Evolutionary conservation across 805 yeast species (phyloP).

Genomic region (Metschnikowia picachoensis): DNA sequence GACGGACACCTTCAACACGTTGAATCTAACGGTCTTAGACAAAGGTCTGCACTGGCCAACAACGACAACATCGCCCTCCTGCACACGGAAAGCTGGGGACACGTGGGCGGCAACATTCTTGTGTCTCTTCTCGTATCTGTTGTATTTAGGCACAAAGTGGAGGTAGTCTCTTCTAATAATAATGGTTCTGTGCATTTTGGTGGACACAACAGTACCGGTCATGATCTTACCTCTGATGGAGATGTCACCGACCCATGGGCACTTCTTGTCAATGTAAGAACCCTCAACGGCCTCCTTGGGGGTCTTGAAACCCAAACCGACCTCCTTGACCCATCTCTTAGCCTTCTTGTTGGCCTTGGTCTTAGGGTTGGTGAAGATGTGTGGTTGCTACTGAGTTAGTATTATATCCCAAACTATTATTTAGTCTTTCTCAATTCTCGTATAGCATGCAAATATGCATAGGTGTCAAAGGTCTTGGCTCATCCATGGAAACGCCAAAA

Average conservation of each 20-base stretch:
- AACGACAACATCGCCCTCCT: constrained; percentile 97
- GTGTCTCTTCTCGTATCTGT: constrained; percentile 99
- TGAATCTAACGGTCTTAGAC: constrained; percentile 99
- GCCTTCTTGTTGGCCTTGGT: constrained; percentile 96
- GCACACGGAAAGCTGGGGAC: constrained; percentile 99
- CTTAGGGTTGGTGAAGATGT: constrained; percentile 99
- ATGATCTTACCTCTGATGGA: constrained; percentile 99
- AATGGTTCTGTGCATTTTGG: constrained; percentile 99
- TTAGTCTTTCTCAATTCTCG: no score
- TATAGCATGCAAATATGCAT: no score
- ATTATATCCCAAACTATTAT: constrained; percentile 6
- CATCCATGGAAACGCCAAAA: no score
- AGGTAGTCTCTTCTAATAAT: constrained; percentile 99
- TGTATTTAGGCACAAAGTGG: constrained; percentile 99
- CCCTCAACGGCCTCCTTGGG: constrained; percentile 98
- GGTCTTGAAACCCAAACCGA: constrained; percentile 99
- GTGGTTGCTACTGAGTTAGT: constrained; percentile 86
- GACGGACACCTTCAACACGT: constrained; percentile 89
- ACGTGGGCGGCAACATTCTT: constrained; percentile 99
- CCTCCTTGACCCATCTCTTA: constrained; percentile 99
- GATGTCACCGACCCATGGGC: constrained; percentile 96
- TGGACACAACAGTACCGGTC: constrained; percentile 99
- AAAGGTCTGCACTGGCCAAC: constrained; percentile 99
- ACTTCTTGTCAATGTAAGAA: constrained; percentile 98
- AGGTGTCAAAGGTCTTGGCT: no score